Percentiles rank a stretch among this genome's conserved stretches.
These are phyloP conservation scores for Beauveria bassiana DNA, from an alignment of 2,329 filamentous ascomycete genomes.

Conservation along the genomic window DNA sequence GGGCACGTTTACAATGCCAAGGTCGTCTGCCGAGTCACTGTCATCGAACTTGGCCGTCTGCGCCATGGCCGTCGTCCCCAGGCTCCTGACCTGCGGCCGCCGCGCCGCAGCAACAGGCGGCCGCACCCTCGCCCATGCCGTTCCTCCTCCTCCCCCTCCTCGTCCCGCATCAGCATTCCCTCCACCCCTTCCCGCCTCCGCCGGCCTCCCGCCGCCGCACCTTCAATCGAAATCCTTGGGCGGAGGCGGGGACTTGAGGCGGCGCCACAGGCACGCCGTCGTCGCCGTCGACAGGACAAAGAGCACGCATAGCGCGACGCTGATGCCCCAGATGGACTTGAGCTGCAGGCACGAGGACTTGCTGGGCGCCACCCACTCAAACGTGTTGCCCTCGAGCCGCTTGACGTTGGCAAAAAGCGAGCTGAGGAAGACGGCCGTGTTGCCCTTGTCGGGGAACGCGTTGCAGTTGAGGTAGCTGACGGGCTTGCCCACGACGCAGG, in stretches of 20 bases:
- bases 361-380: slow-evolving; percentile 43
- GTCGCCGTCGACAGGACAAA: slow-evolving; percentile 57
- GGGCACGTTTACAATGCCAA: slow-evolving; percentile 19
- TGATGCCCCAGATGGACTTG: slow-evolving; percentile 81
- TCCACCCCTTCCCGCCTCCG: slow-evolving; percentile 13
- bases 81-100: slow-evolving; percentile 21
- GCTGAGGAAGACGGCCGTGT: slow-evolving; percentile 36
- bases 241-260: slow-evolving; percentile 35
- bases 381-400: slow-evolving; percentile 22
- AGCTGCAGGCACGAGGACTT: slow-evolving; percentile 69
- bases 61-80: slow-evolving; percentile 31
- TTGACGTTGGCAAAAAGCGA: slow-evolving; percentile 35
- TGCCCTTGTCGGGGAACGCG: slow-evolving; percentile 33
- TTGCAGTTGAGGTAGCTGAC: slow-evolving; percentile 71
- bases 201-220: slow-evolving; percentile 35
- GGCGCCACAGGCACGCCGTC: slow-evolving; percentile 54
- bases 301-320: slow-evolving; percentile 68
- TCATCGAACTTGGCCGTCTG: slow-evolving; percentile 26
- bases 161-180: neutral
- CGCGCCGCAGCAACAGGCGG: neutral
- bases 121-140: neutral
- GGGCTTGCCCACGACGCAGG: slow-evolving; percentile 70
- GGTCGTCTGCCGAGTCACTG: slow-evolving; percentile 20
- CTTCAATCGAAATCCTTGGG: slow-evolving; percentile 46
- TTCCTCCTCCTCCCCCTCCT: neutral